phyloP scores from a whole-genome alignment of 805 yeast species.

The Scheffersomyces lignosus region DNA sequence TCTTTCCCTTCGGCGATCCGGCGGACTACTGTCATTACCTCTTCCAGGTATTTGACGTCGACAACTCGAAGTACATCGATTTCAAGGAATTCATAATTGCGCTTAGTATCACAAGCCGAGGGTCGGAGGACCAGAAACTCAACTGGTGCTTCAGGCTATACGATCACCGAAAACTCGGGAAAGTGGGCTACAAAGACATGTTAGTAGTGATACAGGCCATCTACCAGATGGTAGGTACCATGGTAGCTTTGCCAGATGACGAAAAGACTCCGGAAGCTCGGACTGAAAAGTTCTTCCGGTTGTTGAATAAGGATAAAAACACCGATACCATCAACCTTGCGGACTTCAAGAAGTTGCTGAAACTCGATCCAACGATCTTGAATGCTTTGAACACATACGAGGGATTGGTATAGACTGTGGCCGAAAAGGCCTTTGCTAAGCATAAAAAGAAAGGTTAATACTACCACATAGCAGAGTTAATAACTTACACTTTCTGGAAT shows the following conservation, averaged over 20 bases:
- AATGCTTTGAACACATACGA: slow-evolving; percentile 78
- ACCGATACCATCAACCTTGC: slow-evolving; percentile 67
- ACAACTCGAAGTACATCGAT: slow-evolving; percentile 76
- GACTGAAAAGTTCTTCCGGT: slow-evolving; percentile 73
- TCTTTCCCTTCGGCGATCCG: slow-evolving; percentile 98
- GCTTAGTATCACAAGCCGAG: slow-evolving; percentile 82
- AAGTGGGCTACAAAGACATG: slow-evolving; percentile 75
- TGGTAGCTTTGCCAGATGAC: slow-evolving; percentile 85
- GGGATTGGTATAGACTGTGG: slow-evolving; percentile 73
- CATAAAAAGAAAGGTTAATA: too few relatives aligned
- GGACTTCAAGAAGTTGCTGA: slow-evolving; percentile 81
- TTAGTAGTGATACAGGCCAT: slow-evolving; percentile 76
- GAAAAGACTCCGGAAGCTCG: slow-evolving; percentile 91
- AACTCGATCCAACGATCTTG: slow-evolving; percentile 72
- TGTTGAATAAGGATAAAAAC: slow-evolving; percentile 69
- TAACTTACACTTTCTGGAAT: too few relatives aligned
- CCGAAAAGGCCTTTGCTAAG: too few relatives aligned
- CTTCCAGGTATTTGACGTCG: slow-evolving; percentile 85
- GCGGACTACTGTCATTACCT: slow-evolving; percentile 85
- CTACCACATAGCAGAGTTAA: too few relatives aligned
- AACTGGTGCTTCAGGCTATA: slow-evolving; percentile 89
- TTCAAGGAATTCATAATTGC: slow-evolving; percentile 92
- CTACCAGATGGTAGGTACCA: slow-evolving; percentile 92
- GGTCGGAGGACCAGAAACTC: slow-evolving; percentile 78
- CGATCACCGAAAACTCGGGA: slow-evolving; percentile 80